phyloP scores from a whole-genome alignment of 2,329 filamentous ascomycete genomes.

The Arthroderma sp. region DNA sequence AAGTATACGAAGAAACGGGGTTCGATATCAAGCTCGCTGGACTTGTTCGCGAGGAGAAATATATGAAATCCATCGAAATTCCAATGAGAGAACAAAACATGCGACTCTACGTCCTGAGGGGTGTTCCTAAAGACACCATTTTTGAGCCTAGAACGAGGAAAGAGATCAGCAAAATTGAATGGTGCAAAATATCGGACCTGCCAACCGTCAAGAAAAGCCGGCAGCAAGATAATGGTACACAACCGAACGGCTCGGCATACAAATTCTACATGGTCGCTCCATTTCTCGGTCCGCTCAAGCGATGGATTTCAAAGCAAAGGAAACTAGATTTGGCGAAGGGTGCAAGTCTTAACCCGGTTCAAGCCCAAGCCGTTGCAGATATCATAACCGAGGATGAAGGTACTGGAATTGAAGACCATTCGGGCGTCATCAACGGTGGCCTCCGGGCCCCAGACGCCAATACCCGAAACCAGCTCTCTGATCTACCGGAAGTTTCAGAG shows the following conservation, averaged over 20 bases:
- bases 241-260: slow-evolving; percentile 38
- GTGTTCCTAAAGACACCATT: slow-evolving; percentile 70
- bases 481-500: slow-evolving; percentile 28
- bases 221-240: slow-evolving; percentile 35
- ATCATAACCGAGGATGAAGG: slow-evolving; percentile 12
- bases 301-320: slow-evolving; percentile 79
- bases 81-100: slow-evolving; percentile 89
- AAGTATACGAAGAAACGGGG: slow-evolving; percentile 94
- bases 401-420: slow-evolving; percentile 7
- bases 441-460: background rate
- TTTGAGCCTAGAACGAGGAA: slow-evolving; percentile 89
- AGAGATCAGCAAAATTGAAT: slow-evolving; percentile 93
- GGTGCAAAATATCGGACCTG: slow-evolving; percentile 82
- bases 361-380: slow-evolving; percentile 11
- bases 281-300: slow-evolving; percentile 71
- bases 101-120: slow-evolving; percentile 79
- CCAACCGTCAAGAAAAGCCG: slow-evolving; percentile 67
- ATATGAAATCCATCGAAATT: slow-evolving; percentile 73
- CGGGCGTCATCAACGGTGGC: slow-evolving; percentile 11
- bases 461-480: slow-evolving; percentile 18
- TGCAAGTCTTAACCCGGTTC: slow-evolving; percentile 41
- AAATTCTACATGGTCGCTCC: slow-evolving; percentile 98
- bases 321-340: slow-evolving; percentile 45
- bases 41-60: slow-evolving; percentile 56
- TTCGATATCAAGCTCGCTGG: slow-evolving; percentile 67